Evolutionary conservation across 2,329 filamentous ascomycete species (phyloP).

Genomic region (Pseudohalonectria lignicola): DNA sequence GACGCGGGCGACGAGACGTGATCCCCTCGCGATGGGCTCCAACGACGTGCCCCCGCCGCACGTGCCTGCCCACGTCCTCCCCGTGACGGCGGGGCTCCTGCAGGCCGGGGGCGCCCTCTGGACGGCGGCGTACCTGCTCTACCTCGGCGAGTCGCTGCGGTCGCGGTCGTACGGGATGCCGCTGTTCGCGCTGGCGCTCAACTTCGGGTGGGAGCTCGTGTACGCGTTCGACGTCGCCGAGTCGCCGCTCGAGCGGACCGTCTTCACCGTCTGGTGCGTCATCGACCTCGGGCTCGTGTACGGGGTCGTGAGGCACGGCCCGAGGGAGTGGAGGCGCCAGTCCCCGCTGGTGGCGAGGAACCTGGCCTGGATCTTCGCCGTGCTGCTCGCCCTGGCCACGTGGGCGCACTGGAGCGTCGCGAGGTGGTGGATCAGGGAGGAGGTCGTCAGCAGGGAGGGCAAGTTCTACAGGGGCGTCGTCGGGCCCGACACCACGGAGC

Average conservation of each 20-base stretch:
- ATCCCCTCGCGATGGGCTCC: neutral
- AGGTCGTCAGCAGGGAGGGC: conserved; percentile 22
- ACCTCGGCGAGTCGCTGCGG: conserved; percentile 1
- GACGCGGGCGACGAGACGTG: no score
- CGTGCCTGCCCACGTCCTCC: conserved; percentile 1
- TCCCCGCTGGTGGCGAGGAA: neutral
- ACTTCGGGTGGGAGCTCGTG: conserved; percentile 3
- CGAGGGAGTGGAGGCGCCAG: neutral
- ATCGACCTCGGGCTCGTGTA: conserved; percentile 3
- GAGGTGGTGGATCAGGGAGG: neutral
- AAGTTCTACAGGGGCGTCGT: conserved; percentile 28
- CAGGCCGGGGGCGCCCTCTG: neutral
- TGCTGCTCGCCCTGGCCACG: neutral
- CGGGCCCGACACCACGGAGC: conserved; percentile 34
- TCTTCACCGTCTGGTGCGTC: conserved; percentile 1
- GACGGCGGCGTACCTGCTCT: conserved; percentile 1
- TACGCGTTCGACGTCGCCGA: conserved; percentile 3
- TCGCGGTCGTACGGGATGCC: conserved; percentile 3
- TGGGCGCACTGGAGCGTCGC: conserved; percentile 1
- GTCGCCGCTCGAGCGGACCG: neutral
- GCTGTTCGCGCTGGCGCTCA: conserved; percentile 1
- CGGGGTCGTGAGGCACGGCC: neutral
- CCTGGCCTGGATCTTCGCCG: neutral
- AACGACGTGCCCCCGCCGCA: neutral
- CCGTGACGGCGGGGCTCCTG: neutral